Percentiles rank a stretch among this genome's conserved stretches.
Evolutionary conservation across 208 protist genomes (phyloP).

Genomic region (Trypanosoma congolense): DNA sequence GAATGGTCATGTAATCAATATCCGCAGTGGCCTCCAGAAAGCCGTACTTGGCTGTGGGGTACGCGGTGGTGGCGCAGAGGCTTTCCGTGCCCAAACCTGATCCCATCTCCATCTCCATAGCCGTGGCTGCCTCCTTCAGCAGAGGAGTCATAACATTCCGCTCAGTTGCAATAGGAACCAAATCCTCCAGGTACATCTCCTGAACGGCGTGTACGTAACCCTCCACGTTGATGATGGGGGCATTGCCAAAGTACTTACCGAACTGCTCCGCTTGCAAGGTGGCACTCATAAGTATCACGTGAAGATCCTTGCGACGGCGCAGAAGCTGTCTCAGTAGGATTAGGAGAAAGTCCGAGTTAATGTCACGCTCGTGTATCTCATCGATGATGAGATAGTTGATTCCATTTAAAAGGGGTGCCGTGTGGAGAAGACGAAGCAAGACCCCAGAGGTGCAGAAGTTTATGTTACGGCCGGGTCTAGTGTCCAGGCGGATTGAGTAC

Average conservation of each 20-base stretch:
- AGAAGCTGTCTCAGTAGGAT: constrained; percentile 93
- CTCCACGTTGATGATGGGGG: constrained; percentile 80
- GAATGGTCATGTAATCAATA: constrained; percentile 80
- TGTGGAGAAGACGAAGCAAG: constrained; percentile 94
- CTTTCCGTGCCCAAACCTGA: too few species aligned
- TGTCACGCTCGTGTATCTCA: constrained; percentile 99
- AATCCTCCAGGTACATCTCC: constrained; percentile 81
- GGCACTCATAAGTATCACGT: constrained; percentile 96
- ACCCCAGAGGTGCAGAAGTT: constrained; percentile 99
- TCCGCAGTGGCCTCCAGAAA: constrained; percentile 59
- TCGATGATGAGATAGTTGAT: constrained; percentile 98
- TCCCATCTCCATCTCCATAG: constrained; percentile 5
- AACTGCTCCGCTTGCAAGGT: constrained; percentile 90
- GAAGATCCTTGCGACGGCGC: constrained; percentile 84
- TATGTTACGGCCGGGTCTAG: constrained; percentile 88
- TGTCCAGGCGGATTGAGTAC: constrained; percentile 98
- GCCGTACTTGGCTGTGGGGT: constrained; percentile 40
- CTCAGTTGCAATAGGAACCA: constrained; percentile 55
- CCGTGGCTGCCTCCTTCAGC: constrained; percentile 52
- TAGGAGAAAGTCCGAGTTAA: constrained; percentile 98
- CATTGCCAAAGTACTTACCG: constrained; percentile 71
- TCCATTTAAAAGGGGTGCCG: constrained; percentile 74
- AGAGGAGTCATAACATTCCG: constrained; percentile 71
- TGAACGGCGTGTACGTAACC: constrained; percentile 82
- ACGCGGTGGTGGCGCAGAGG: neutral